phyloP scores from a whole-genome alignment of 1,284 basidiomycete genomes.

The Puccinia brachypodii region DNA sequence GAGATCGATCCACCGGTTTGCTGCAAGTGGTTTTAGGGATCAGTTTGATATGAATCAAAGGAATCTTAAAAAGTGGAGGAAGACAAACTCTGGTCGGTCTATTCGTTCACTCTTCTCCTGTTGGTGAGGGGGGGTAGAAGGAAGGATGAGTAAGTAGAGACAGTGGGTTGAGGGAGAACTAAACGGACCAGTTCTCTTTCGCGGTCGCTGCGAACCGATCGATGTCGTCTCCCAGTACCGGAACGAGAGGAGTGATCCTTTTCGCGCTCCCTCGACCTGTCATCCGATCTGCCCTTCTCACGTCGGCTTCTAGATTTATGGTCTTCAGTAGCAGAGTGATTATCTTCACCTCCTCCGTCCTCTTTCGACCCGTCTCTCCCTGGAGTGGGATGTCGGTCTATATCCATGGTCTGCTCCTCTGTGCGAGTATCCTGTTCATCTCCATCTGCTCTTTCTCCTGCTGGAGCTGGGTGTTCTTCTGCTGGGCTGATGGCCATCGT shows the following conservation, averaged over 20 bases:
- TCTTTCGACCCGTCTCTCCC: neutral
- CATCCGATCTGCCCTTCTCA: constrained; percentile 18
- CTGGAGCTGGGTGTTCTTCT: neutral
- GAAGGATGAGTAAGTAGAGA: neutral
- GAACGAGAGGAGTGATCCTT: constrained; percentile 30
- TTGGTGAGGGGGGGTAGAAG: neutral
- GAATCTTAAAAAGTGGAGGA: neutral
- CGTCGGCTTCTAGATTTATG: constrained; percentile 21
- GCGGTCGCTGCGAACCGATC: constrained; percentile 9
- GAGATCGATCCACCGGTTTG: constrained; percentile 7
- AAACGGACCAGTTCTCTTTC: constrained; percentile 10
- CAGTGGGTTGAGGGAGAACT: neutral
- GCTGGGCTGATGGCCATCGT: neutral
- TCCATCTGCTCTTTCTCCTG: neutral
- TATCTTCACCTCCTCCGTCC: constrained; percentile 4
- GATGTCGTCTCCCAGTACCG: no score
- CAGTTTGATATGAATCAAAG: neutral
- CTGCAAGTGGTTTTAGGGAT: neutral
- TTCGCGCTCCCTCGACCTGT: constrained; percentile 18
- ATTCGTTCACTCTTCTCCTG: constrained; percentile 26
- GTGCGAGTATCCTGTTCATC: neutral
- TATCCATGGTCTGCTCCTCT: neutral
- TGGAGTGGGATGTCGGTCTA: neutral
- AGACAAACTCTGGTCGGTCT: constrained; percentile 34
- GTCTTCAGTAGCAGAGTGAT: constrained; percentile 9